Evolutionary conservation across 306 rosid species (phyloP), one percentile per base, ranked within the genome.

Genomic region (Betula pendula): DNA sequence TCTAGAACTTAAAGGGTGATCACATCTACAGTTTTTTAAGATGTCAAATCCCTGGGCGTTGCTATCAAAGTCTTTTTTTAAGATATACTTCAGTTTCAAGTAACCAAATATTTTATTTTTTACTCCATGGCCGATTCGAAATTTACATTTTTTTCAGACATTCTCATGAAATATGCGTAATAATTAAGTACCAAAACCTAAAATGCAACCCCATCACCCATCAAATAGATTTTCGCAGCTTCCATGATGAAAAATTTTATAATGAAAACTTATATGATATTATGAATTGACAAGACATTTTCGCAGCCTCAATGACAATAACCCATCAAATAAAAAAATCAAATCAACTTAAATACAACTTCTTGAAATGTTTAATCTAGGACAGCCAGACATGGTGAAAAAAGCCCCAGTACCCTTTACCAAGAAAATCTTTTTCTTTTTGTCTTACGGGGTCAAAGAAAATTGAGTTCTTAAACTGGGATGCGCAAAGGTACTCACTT

Each of bases 31-130:
- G 9, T 8, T 65, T 17, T 35, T 15, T 8, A 44, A 38, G 15
- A 8, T 44, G 19, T 65, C 70, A 65, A 38, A 19, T 35, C 48
- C 24, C 25, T 2, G 9, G 17, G 16, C 27, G 40, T 22, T 56
- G 33, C 63, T 10, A 56, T 56, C 63, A 56, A 56, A 56, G 63
- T 56, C 63, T 22, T n/a, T n/a, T n/a, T n/a, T n/a, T n/a, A n/a
- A n/a, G n/a, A n/a, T 7, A 56, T 11, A 56, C 63, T 56, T 56
- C 2, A 24, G 27, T 20, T 56, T 56, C 63, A 56, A 24, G 63
- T 24, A 33, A 24, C 31, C 63, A 22, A 56, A 56, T 0, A 38
- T 10, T 2, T 15, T 52, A 5, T 63, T 0, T 63, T 58, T 63
- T 15, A 33, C 15, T 63, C 15, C 47, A 63, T 5, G 70, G 25